These are phyloP conservation scores for Salvia sclarea DNA, from an alignment of 305 asterid genomes.

Conservation along the genomic window DNA sequence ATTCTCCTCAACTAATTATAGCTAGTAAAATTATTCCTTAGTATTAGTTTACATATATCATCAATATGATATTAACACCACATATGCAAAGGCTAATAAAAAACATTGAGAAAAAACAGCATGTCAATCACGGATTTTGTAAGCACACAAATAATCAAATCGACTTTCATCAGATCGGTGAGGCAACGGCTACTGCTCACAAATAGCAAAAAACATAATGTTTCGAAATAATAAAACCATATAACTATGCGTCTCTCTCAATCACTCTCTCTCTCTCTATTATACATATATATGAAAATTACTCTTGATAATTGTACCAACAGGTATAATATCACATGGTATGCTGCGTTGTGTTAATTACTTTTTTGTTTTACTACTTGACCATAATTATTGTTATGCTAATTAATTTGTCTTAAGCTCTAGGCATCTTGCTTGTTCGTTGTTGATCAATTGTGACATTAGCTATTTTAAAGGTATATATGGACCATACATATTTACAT, in stretches of 20 bases:
- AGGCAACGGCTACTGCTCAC: conserved; percentile 6
- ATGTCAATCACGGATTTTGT: conserved; percentile 5
- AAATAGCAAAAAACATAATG: neutral
- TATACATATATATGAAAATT: too few species aligned
- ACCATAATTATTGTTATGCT: conserved; percentile 1
- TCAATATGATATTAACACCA: neutral
- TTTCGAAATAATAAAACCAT: neutral
- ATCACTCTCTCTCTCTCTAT: too few species aligned
- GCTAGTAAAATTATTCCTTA: too few species aligned
- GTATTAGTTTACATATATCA: neutral
- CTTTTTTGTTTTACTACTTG: conserved; percentile 8
- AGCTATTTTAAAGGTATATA: conserved; percentile 8
- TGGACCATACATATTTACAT: neutral
- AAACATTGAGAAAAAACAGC: neutral
- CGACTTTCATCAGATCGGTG: neutral
- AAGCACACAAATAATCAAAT: neutral
- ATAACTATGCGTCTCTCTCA: neutral
- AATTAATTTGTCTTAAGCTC: conserved; percentile 24
- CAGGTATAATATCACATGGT: conserved; percentile 39
- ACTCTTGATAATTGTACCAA: conserved; percentile 15
- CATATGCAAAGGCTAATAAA: neutral
- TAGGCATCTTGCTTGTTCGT: conserved; percentile 23
- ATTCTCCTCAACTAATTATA: neutral
- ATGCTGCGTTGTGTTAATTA: conserved; percentile 30
- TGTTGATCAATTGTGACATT: conserved; percentile 19